A percentile compares a stretch with the other conserved stretches of the same genome.
These are phyloP conservation scores for Marchantia paleacea DNA, from an alignment of 225 moss, liverwort and hornwort genomes.

Conservation along the genomic window DNA sequence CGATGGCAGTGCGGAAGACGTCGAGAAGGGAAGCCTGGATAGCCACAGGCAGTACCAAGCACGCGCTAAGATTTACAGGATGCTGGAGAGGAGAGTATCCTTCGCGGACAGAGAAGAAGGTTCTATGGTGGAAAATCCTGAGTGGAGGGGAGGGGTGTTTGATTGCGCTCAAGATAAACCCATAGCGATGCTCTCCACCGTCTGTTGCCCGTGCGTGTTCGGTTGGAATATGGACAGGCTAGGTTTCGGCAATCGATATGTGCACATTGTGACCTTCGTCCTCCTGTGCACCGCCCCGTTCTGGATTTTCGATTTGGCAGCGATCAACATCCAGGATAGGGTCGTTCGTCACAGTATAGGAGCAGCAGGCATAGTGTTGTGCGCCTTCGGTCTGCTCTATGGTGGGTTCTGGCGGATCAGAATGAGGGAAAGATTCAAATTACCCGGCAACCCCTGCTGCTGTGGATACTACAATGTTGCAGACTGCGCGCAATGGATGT, in stretches of 20 bases:
- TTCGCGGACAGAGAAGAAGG: constrained; percentile 66
- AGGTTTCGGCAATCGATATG: constrained; percentile 89
- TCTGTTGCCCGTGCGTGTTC: constrained; percentile 80
- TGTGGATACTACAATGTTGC: constrained; percentile 51
- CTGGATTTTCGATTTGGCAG: constrained; percentile 81
- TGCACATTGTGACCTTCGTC: constrained; percentile 75
- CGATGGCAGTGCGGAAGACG: constrained; percentile 27
- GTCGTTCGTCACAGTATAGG: constrained; percentile 58
- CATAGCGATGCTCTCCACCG: constrained; percentile 54
- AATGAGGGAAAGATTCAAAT: constrained; percentile 75
- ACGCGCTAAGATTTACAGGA: constrained; percentile 51
- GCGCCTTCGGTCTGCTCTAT: constrained; percentile 73
- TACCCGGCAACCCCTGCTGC: constrained; percentile 59
- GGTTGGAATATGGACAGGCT: constrained; percentile 92
- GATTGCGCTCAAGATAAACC: constrained; percentile 55
- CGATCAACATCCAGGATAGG: constrained; percentile 64
- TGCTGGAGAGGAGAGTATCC: constrained; percentile 74
- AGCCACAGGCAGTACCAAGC: constrained; percentile 38
- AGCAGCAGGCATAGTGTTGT: constrained; percentile 59
- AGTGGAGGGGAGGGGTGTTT: constrained; percentile 81
- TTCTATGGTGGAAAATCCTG: constrained; percentile 46
- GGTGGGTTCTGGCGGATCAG: constrained; percentile 92
- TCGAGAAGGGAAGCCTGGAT: constrained; percentile 18
- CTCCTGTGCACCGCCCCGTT: constrained; percentile 73
- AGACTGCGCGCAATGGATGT: constrained; percentile 88